Evolutionary conservation across 345 rosid species (phyloP), one percentile per base, ranked within the genome.

Genomic region (Acer negundo): DNA sequence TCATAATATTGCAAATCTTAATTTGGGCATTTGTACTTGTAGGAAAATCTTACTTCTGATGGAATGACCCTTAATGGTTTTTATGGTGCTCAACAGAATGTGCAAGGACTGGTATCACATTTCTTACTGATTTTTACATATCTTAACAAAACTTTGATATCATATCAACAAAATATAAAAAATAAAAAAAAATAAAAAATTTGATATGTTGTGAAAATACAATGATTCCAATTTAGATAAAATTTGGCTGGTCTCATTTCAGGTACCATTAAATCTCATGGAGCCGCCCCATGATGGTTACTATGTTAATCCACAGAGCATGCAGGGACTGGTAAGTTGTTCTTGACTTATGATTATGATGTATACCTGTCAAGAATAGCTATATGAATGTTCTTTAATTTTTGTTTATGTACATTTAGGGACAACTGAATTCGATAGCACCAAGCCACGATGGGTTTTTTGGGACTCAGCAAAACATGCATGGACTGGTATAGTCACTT

Each of bases 261-360:
- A 87, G 90, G 86, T 87, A 44, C 88, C 80, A 70, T 79, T 87
- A 74, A 87, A 85, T 81, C 82, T 87, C 64, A 87, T 87, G 90
- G 90, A 87, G 83, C 90, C 86, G 26, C 90, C 90, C 51, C 87
- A 84, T 72, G 90, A 87, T 80, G 88, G 78, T 62, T 85, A 85
- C 75, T 87, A 78, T 82, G 88, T 85, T 67, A 77, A 75, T 83
- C 87, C 82, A 65, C 84, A 74, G 67, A 78, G 84, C 77, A 80
- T 87, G 81, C 90, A 75, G 70, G 88, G 87, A 44, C 83, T 85
- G 80, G 90, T 87, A 80, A 65, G 75, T 76, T n/a, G 16, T 49
- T 22, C 46, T 63, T 19, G 23, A 28, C 20, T 68, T 53, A 26
- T 40, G 49, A 66, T 46, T 20, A 56, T 62, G 16, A 23, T 42